Evolutionary conservation across 495 filamentous ascomycete genomes (phyloP), one percentile per base, ranked within the genome.

Genomic region (Amorphotheca resinae): DNA sequence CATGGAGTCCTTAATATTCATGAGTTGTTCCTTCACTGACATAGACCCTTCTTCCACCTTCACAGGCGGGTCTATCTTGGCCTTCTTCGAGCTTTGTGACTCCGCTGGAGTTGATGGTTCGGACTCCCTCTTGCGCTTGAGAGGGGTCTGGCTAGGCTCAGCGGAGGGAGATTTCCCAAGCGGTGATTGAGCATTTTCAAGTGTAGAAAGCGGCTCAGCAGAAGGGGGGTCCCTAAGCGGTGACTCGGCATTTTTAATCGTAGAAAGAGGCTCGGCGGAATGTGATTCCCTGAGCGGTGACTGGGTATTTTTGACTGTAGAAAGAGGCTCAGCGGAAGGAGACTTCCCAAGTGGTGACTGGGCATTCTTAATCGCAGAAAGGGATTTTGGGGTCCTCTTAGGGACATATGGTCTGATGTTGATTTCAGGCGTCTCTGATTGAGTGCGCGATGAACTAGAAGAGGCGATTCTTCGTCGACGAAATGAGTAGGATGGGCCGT

Each of bases 381-480:
- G 33, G 7, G 49, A 50, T 38, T 41, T 35, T 18, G 54, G 47
- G n/a, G 47, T 51, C 30, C 33, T 44, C 41, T 49, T 53, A 2
- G 26, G 16, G 7, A 56, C 47, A 12, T 38, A 33, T 16, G 54
- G 54, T 36, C 54, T 48, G 18, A 51, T 45, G 17, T 46, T 51
- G 26, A 56, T 25, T 36, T 56, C 54, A 37, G 54, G 54, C 9
- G 54, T 56, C 43, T 40, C 38, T 3, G 54, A 56, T 18, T 46
- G 36, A 45, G 46, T 42, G 25, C 54, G 41, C 17, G 49, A 52
- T 8, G 41, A 48, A 15, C 23, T 36, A 11, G 41, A 37, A 22
- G 45, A 42, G 8, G 46, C 44, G 6, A 35, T 17, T 41, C 45
- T 45, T 30, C 43, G 32, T 35, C 34, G 42, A 18, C 54, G 43